Evolutionary conservation across 805 yeast genomes (phyloP).

Genomic region (Nakazawaea ernobii): DNA sequence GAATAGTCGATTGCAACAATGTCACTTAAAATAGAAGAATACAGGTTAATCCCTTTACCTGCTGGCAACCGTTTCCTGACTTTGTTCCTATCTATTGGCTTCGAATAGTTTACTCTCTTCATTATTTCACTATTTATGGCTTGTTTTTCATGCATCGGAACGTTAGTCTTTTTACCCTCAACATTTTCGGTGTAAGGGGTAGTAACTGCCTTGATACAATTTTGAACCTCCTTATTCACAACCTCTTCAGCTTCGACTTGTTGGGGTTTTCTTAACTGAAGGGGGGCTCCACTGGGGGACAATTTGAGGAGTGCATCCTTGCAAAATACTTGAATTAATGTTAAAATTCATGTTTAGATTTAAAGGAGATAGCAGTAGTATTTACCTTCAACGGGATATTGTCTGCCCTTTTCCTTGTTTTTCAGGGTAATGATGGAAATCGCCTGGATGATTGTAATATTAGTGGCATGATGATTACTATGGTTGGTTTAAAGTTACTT

Average conservation of each 20-base stretch:
- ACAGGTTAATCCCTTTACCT: background rate
- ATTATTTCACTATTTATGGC: background rate
- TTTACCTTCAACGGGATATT: constrained; percentile 1
- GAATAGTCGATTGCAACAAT: background rate
- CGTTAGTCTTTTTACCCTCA: background rate
- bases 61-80: constrained; percentile 2
- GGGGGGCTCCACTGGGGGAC: too few relatives aligned
- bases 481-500: background rate
- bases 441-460: background rate
- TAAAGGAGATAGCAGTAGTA: background rate
- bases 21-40: background rate
- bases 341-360: too few relatives aligned
- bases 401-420: background rate
- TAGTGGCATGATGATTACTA: too few relatives aligned
- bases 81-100: background rate
- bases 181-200: too few relatives aligned
- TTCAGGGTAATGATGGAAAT: background rate
- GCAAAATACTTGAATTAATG: background rate
- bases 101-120: background rate
- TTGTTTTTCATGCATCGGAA: too few relatives aligned
- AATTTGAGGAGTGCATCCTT: background rate
- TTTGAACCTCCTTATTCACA: too few relatives aligned
- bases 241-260: too few relatives aligned
- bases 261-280: too few relatives aligned
- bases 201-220: too few relatives aligned